These are phyloP conservation scores for Neofusicoccum kwambonambiense DNA, from an alignment of 2,329 filamentous ascomycete species.

Conservation along the genomic window DNA sequence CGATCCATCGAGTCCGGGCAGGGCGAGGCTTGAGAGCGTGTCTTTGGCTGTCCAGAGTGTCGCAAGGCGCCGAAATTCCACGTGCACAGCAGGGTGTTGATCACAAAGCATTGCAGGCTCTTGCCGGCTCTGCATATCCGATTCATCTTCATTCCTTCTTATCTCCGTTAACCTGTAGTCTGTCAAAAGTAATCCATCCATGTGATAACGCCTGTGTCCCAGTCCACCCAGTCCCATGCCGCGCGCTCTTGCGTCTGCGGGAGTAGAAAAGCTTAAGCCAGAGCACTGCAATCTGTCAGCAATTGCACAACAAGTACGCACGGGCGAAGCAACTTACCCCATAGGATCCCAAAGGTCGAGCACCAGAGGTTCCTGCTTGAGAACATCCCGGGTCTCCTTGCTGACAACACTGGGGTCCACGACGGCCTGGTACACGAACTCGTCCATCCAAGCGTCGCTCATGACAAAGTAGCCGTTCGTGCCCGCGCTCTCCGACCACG, in stretches of 20 bases:
- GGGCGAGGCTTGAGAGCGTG: no score
- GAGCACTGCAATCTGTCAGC: background rate
- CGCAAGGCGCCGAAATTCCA: no score
- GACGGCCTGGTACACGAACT: constrained; percentile 82
- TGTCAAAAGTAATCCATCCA: background rate
- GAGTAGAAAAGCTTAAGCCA: background rate
- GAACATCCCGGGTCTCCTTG: constrained; percentile 66
- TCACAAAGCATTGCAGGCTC: no score
- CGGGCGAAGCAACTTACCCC: constrained; percentile 44
- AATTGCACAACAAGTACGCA: no score
- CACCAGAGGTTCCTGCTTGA: constrained; percentile 68
- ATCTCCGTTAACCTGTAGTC: background rate
- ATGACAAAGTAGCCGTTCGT: constrained; percentile 87
- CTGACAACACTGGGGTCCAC: constrained; percentile 64
- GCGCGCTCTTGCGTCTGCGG: no score
- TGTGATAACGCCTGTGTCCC: background rate
- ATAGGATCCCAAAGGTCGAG: constrained; percentile 71
- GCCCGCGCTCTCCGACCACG: constrained; percentile 70
- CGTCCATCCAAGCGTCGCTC: constrained; percentile 65
- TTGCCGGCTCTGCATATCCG: no score
- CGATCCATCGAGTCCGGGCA: no score
- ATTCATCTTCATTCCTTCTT: no score
- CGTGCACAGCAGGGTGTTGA: no score
- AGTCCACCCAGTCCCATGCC: background rate
- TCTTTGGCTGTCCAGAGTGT: no score